Evolutionary conservation across 805 yeast genomes (phyloP), one percentile per base, ranked within the genome.

Genomic region (Candida coquimbonensis): DNA sequence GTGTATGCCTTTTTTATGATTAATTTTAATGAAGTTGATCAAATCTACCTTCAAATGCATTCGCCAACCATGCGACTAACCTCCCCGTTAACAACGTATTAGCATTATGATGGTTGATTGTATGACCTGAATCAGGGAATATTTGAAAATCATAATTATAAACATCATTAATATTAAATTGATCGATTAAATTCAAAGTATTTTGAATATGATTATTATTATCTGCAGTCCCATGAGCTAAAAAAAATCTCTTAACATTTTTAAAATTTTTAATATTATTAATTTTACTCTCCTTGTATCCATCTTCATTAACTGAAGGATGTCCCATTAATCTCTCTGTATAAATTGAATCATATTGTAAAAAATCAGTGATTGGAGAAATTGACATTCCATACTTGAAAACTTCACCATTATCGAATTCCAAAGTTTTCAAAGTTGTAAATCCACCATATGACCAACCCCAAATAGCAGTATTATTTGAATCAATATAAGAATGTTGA

Each of bases 41-140:
- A 40, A 62, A 63, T 29, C 51, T 52, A 1, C 77, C 77, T 9
- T 51, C 60, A 53, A 80, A 83, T 0, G 87, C 87, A 52, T 73
- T 68, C 40, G 61, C 56, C 53, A 84, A 54, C 98, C 98, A 55
- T 4, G 43, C 41, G 13, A 40, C 25, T 39, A 93, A 63, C 61
- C 83, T 81, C 53, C 81, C 86, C 61, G 77, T 87, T 9, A 93
- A 83, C 34, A 89, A 72, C 12, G 67, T 64, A 60, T 80, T 78
- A 5, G 96, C 96, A 61, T 88, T 87, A 65, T 93, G 95, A 61
- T 73, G 80, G 42, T 64, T 65, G 39, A 93, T 91, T 40, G 82
- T 73, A 62, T 93, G 99, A 59, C 90, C 91, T 24, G 95, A 85
- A 62, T 93, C 99, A 0, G 99, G 98, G 66, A 83, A 93, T 13